phyloP scores from a whole-genome alignment of 2,329 filamentous ascomycete genomes.

The Lojkania enalia region DNA sequence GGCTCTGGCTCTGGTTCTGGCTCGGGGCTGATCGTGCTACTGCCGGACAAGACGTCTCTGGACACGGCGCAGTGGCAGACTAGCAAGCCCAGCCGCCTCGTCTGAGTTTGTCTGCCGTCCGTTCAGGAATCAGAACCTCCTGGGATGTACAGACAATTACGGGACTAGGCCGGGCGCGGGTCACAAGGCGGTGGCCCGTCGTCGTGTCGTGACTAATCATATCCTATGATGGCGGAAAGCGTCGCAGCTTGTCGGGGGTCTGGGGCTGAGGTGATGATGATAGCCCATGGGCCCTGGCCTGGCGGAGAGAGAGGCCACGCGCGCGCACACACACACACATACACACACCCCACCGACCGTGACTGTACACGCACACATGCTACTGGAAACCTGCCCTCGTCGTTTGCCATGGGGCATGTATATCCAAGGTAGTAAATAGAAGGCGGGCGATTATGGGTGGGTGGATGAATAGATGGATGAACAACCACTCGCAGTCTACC shows the following conservation, averaged over 20 bases:
- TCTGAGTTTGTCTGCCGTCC: not conserved
- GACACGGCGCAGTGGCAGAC: not conserved
- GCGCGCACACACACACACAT: not conserved
- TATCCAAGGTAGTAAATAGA: no score
- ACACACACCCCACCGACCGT: not conserved
- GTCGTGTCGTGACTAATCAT: slow-evolving; percentile 24
- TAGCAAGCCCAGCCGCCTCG: no score
- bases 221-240: slow-evolving; percentile 13
- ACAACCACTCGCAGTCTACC: no score
- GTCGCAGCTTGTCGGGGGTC: not conserved
- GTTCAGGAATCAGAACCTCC: not conserved
- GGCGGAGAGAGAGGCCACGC: not conserved
- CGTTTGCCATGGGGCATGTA: no score
- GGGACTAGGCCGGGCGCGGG: slow-evolving; percentile 17
- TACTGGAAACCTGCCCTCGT: no score
- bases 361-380: no score
- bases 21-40: no score
- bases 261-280: slow-evolving; percentile 10
- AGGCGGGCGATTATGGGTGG: no score
- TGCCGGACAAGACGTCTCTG: not conserved
- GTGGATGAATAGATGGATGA: no score
- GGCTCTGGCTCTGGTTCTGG: no score
- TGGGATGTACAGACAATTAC: slow-evolving; percentile 11
- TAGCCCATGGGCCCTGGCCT: slow-evolving; percentile 3
- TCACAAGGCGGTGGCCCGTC: slow-evolving; percentile 26